These are phyloP conservation scores for Sanguinoderma infundibulare DNA, from an alignment of 1,284 basidiomycete species.

Conservation along the genomic window DNA sequence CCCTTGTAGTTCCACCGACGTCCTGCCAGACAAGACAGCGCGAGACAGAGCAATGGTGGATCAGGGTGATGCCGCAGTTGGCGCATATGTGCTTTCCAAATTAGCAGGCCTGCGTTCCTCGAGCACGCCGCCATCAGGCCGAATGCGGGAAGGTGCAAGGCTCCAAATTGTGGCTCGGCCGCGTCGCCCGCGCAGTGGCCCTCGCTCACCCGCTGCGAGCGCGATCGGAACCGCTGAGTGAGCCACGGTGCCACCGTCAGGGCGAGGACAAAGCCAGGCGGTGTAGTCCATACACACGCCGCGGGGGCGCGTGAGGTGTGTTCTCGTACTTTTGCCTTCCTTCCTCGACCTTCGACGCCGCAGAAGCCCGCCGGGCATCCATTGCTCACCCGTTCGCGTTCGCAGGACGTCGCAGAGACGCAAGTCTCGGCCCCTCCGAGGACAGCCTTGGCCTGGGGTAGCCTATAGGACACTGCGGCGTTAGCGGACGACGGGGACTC, in stretches of 20 bases:
- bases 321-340: not conserved
- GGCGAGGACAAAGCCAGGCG: not conserved
- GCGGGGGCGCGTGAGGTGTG: not conserved
- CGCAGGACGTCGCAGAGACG: not conserved
- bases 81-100: slow-evolving; percentile 9
- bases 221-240: slow-evolving; percentile 6
- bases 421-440: not conserved
- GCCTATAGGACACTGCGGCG: slow-evolving; percentile 9
- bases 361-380: not conserved
- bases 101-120: slow-evolving; percentile 15
- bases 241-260: not conserved
- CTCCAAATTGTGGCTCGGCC: slow-evolving; percentile 1
- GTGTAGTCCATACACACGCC: not conserved
- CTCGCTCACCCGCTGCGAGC: not conserved
- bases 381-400: not conserved
- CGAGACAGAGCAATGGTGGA: not conserved
- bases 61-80: not conserved
- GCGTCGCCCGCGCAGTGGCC: not conserved
- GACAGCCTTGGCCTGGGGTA: too few species aligned
- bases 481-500: slow-evolving; percentile 7
- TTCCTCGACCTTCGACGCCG: not conserved
- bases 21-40: not conserved
- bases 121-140: slow-evolving; percentile 24
- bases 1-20: not conserved
- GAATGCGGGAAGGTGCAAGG: slow-evolving; percentile 17